Evolutionary conservation across 2,329 filamentous ascomycete genomes (phyloP).

Genomic region (Delphinella strobiligena): DNA sequence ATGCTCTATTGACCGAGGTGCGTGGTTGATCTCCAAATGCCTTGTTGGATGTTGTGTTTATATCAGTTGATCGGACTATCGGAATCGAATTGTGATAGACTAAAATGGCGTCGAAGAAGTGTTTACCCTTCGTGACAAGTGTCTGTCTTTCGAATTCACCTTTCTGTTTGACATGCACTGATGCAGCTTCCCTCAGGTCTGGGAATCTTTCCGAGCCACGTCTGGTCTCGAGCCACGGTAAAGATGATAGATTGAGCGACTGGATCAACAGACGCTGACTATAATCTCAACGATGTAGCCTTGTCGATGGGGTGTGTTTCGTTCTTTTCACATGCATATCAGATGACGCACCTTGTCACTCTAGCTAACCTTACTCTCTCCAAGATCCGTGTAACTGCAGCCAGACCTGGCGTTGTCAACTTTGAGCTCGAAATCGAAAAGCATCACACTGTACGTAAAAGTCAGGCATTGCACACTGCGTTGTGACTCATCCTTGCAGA

Average conservation of each 20-base stretch:
- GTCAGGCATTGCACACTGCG: too few relatives aligned
- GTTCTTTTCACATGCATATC: too few relatives aligned
- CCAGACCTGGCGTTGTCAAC: conserved; percentile 54
- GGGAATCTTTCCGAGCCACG: conserved; percentile 73
- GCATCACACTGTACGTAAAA: conserved; percentile 66
- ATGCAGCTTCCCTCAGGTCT: conserved; percentile 47
- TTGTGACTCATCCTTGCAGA: conserved; percentile 40
- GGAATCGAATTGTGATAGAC: too few relatives aligned
- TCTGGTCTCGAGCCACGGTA: conserved; percentile 86
- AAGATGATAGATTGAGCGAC: neutral
- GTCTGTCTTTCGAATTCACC: conserved; percentile 1
- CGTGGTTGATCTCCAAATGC: too few relatives aligned
- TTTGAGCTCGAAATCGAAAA: conserved; percentile 66
- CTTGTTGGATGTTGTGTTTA: too few relatives aligned
- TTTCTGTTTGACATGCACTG: conserved; percentile 8
- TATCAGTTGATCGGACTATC: too few relatives aligned
- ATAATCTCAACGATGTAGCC: conserved; percentile 15
- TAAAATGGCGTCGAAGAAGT: conserved; percentile 5
- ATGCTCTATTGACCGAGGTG: neutral
- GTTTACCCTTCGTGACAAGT: conserved; percentile 6
- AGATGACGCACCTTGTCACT: too few relatives aligned
- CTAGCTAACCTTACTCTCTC: neutral
- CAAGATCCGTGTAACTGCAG: conserved; percentile 56
- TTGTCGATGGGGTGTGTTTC: conserved; percentile 29
- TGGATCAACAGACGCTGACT: neutral